Evolutionary conservation across 208 protist species (phyloP).

Genomic region (Crithidia bombi): DNA sequence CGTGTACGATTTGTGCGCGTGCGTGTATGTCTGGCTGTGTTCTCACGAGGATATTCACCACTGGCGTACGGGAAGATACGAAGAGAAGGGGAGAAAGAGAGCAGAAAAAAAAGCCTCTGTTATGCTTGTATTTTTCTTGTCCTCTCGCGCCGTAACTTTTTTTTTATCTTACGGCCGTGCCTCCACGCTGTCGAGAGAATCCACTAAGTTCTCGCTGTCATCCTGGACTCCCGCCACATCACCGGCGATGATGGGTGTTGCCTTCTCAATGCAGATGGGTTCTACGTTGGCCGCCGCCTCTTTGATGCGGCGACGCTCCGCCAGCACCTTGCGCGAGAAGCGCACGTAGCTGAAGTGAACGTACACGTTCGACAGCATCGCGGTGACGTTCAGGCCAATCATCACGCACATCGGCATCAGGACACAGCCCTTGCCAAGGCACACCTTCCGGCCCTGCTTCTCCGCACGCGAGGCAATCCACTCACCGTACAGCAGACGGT

Average conservation of each 20-base stretch:
- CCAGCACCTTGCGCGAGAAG: conserved; percentile 39
- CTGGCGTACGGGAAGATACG: too few relatives aligned
- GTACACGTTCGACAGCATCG: conserved; percentile 34
- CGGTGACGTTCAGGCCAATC: conserved; percentile 47
- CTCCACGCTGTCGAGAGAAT: neutral
- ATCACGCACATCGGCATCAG: conserved; percentile 56
- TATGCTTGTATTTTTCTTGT: too few relatives aligned
- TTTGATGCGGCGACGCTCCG: conserved; percentile 42
- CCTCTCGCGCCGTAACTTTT: too few relatives aligned
- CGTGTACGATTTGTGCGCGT: too few relatives aligned
- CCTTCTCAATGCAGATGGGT: neutral
- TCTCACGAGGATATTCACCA: too few relatives aligned
- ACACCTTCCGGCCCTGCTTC: conserved; percentile 40
- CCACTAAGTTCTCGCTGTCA: neutral
- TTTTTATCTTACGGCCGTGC: neutral
- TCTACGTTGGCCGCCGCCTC: conserved; percentile 9
- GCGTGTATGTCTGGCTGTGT: too few relatives aligned
- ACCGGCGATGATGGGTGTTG: neutral
- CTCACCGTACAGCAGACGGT: conserved; percentile 77
- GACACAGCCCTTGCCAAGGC: conserved; percentile 44
- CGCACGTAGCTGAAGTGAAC: conserved; percentile 41
- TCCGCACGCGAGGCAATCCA: conserved; percentile 57
- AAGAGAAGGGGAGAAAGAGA: too few relatives aligned
- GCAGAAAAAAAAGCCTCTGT: too few relatives aligned
- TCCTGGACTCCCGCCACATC: neutral